Evolutionary conservation across 108 stramenopile genomes (phyloP).

Genomic region (Asterionellopsis glacialis): DNA sequence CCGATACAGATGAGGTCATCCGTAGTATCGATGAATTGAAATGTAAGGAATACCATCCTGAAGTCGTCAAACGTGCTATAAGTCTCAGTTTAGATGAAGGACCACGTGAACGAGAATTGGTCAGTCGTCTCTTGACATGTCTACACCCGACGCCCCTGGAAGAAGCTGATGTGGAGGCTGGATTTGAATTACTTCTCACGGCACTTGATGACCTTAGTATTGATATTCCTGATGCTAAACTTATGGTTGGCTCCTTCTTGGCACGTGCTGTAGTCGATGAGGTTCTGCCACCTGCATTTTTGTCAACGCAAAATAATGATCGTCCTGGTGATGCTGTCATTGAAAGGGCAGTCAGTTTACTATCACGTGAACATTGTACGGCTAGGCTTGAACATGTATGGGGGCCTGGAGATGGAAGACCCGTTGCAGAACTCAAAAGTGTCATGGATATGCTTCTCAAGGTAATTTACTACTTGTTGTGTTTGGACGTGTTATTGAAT

Average conservation of each 20-base stretch:
- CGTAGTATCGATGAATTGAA: conserved; percentile 66
- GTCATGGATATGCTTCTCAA: conserved; percentile 86
- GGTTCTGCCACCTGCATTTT: conserved; percentile 90
- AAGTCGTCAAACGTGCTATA: conserved; percentile 80
- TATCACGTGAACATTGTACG: conserved; percentile 86
- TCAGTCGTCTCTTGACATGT: conserved; percentile 75
- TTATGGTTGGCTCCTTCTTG: conserved; percentile 83
- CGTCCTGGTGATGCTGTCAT: conserved; percentile 79
- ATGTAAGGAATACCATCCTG: conserved; percentile 68
- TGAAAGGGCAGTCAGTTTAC: conserved; percentile 81
- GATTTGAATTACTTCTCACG: conserved; percentile 86
- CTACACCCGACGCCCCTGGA: conserved; percentile 78
- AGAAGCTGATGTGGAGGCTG: conserved; percentile 70
- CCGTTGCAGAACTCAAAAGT: conserved; percentile 91
- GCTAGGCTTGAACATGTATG: conserved; percentile 90
- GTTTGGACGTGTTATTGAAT: too few species aligned
- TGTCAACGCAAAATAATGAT: conserved; percentile 83
- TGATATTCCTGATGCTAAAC: conserved; percentile 87
- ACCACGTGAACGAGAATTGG: conserved; percentile 83
- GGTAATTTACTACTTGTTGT: too few species aligned
- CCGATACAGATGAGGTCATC: conserved; percentile 75
- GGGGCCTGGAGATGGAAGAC: conserved; percentile 96
- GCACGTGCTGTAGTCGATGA: conserved; percentile 96
- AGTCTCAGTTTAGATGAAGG: conserved; percentile 73
- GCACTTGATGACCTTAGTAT: conserved; percentile 78